phyloP scores from a whole-genome alignment of 2,329 filamentous ascomycete genomes.

The Bipolaris victoriae region DNA sequence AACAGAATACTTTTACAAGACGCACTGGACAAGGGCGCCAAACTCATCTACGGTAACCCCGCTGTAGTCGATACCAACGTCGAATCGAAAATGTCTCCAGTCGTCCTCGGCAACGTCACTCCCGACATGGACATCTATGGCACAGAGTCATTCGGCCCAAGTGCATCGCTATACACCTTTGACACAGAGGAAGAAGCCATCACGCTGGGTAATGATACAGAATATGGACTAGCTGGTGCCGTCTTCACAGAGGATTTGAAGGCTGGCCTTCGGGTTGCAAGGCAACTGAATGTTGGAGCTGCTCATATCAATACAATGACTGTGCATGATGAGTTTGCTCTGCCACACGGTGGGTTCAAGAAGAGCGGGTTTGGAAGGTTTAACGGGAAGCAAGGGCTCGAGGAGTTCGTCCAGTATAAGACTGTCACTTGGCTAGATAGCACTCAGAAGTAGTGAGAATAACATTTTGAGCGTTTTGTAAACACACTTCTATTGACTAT shows the following conservation, averaged over 20 bases:
- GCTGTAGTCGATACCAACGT: background rate
- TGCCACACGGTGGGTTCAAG: slow-evolving; percentile 25
- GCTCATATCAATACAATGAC: slow-evolving; percentile 29
- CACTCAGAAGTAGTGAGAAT: background rate
- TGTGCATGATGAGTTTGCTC: slow-evolving; percentile 22
- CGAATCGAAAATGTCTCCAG: slow-evolving; percentile 44
- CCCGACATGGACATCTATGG: slow-evolving; percentile 6
- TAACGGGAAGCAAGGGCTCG: background rate
- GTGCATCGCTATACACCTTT: slow-evolving; percentile 13
- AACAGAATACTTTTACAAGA: background rate
- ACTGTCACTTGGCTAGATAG: background rate
- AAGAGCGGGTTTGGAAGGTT: slow-evolving; percentile 25
- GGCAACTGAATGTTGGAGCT: slow-evolving; percentile 21
- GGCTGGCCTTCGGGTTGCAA: slow-evolving; percentile 18
- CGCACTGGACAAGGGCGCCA: background rate
- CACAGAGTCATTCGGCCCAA: slow-evolving; percentile 23
- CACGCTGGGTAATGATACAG: slow-evolving; percentile 14
- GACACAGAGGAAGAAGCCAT: slow-evolving; percentile 22
- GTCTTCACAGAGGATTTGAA: slow-evolving; percentile 21
- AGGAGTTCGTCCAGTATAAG: background rate
- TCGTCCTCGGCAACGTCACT: slow-evolving; percentile 7
- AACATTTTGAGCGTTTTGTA: background rate
- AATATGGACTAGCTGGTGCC: slow-evolving; percentile 21
- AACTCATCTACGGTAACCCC: background rate
- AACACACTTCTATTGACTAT: background rate